Evolutionary conservation across 2,329 filamentous ascomycete genomes (phyloP).

Genomic region (Exophiala xenobiotica): DNA sequence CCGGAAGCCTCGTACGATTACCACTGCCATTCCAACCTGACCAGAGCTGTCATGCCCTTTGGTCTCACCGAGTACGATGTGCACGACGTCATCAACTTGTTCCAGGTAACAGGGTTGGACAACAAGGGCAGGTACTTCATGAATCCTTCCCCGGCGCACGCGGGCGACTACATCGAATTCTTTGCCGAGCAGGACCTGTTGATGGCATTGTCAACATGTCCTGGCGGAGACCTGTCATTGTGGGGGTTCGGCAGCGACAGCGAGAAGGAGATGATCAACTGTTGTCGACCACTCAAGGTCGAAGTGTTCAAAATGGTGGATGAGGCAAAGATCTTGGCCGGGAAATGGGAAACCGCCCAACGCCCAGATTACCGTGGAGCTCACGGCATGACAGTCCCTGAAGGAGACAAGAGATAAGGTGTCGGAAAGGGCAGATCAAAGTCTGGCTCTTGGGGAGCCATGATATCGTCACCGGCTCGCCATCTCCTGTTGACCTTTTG

Average conservation of each 20-base stretch:
- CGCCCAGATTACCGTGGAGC: slow-evolving; percentile 62
- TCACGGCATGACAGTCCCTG: slow-evolving; percentile 62
- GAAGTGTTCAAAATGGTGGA: slow-evolving; percentile 67
- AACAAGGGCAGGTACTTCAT: slow-evolving; percentile 74
- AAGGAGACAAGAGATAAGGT: slow-evolving; percentile 31
- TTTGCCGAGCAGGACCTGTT: slow-evolving; percentile 76
- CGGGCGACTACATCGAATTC: slow-evolving; percentile 65
- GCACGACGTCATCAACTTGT: slow-evolving; percentile 83
- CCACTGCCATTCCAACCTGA: slow-evolving; percentile 81
- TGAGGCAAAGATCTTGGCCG: slow-evolving; percentile 42
- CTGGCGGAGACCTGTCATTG: slow-evolving; percentile 75
- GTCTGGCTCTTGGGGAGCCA: no score
- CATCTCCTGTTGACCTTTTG: slow-evolving; percentile 49
- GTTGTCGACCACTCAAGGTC: slow-evolving; percentile 71
- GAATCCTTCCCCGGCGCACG: slow-evolving; percentile 49
- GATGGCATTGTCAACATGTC: slow-evolving; percentile 65
- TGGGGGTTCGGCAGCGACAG: slow-evolving; percentile 68
- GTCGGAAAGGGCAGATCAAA: neutral
- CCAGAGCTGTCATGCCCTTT: slow-evolving; percentile 66
- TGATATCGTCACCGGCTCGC: slow-evolving; percentile 18
- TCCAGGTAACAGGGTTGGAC: slow-evolving; percentile 79
- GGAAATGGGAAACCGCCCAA: slow-evolving; percentile 63
- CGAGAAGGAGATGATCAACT: slow-evolving; percentile 67
- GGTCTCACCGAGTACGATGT: slow-evolving; percentile 72
- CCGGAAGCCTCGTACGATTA: slow-evolving; percentile 64